phyloP scores from a whole-genome alignment of 2,329 filamentous ascomycete genomes.

The Aspergillus sergii region DNA sequence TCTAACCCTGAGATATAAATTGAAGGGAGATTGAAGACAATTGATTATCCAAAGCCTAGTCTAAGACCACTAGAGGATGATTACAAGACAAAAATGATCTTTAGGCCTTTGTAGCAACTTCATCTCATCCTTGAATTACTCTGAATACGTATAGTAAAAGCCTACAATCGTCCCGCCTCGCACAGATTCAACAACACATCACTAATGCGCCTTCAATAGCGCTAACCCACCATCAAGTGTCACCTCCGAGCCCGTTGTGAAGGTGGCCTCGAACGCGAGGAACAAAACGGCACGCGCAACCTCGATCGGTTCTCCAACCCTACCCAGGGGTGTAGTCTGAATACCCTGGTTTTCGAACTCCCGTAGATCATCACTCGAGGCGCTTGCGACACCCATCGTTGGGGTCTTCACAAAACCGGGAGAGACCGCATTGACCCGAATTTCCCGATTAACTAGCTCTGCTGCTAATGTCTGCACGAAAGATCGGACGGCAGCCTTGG shows the following conservation, averaged over 20 bases:
- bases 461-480: slow-evolving; percentile 14
- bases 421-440: slow-evolving; percentile 15
- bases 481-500: slow-evolving; percentile 14
- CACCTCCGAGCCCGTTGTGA: slow-evolving; percentile 14
- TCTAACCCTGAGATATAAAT: no score
- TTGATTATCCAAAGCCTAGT: not conserved
- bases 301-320: slow-evolving; percentile 10
- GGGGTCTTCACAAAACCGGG: slow-evolving; percentile 16
- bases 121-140: not conserved
- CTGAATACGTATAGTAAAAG: not conserved
- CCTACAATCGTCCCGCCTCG: not conserved
- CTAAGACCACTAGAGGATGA: not conserved
- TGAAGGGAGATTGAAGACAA: no score
- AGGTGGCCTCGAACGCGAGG: slow-evolving; percentile 14
- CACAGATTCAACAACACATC: not conserved
- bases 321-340: slow-evolving; percentile 9
- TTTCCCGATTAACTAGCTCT: slow-evolving; percentile 5
- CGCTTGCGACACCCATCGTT: slow-evolving; percentile 12
- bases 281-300: slow-evolving; percentile 12
- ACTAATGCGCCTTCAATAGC: slow-evolving; percentile 3
- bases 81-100: not conserved
- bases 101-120: not conserved
- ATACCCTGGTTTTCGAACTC: slow-evolving; percentile 12
- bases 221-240: slow-evolving; percentile 13
- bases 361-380: slow-evolving; percentile 8